These are phyloP conservation scores for Amanita subjunquillea DNA, from an alignment of 768 basidiomycete species.

Conservation along the genomic window DNA sequence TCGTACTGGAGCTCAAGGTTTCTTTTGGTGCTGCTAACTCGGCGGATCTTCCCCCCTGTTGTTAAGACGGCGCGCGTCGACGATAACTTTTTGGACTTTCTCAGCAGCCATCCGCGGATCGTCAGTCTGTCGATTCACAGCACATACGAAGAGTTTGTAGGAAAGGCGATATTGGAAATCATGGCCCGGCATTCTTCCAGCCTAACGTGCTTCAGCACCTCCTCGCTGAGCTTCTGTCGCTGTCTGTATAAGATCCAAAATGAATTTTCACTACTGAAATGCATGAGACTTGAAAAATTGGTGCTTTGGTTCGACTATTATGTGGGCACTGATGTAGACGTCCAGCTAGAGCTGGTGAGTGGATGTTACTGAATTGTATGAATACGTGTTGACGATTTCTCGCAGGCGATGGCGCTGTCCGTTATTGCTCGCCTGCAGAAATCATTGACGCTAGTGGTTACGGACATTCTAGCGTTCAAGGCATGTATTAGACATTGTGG, in stretches of 20 bases:
- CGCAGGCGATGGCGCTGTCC: background rate
- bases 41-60: background rate
- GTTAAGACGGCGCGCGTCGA: background rate
- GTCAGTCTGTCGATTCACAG: background rate
- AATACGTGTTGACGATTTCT: background rate
- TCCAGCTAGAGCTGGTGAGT: background rate
- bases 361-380: background rate
- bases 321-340: background rate
- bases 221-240: background rate
- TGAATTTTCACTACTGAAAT: background rate
- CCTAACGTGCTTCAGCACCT: background rate
- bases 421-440: background rate
- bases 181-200: background rate
- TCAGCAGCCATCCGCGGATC: background rate
- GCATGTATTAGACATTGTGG: background rate
- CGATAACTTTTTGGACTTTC: background rate
- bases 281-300: background rate
- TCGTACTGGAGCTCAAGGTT: background rate
- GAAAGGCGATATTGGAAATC: background rate
- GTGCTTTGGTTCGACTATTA: background rate
- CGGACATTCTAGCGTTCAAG: background rate
- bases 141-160: background rate
- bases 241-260: background rate
- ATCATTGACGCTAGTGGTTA: background rate
- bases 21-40: background rate